These are phyloP conservation scores for Leccinum disarticulatum DNA, from an alignment of 768 basidiomycete genomes.

Conservation along the genomic window DNA sequence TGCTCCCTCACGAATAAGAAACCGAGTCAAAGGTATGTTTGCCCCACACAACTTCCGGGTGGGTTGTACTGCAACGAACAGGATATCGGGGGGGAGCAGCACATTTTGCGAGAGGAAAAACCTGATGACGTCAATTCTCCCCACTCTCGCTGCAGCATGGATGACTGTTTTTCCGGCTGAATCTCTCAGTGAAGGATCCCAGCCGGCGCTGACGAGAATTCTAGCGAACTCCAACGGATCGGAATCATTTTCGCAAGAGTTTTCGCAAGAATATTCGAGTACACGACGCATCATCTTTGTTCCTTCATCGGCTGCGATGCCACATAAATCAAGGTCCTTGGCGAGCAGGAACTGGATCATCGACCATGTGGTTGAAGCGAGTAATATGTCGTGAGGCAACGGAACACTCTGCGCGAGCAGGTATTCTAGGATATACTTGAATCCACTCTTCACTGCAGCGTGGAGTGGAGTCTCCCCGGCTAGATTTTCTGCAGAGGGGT, in stretches of 20 bases:
- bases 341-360: neutral
- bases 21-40: neutral
- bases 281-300: neutral
- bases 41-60: neutral
- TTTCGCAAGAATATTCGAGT: neutral
- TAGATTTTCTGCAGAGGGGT: neutral
- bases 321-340: neutral
- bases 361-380: neutral
- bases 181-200: neutral
- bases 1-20: slow-evolving; percentile 4
- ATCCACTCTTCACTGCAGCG: neutral
- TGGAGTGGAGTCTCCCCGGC: neutral
- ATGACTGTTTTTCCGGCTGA: neutral
- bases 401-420: neutral
- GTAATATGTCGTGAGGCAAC: neutral
- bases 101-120: neutral
- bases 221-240: neutral
- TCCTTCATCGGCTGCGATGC: neutral
- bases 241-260: too few species aligned
- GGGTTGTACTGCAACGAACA: neutral
- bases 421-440: neutral
- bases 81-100: neutral
- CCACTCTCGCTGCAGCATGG: neutral
- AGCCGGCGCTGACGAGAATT: neutral
- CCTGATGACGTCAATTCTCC: neutral